These are phyloP conservation scores for Chlorophyllum brunneum DNA, from an alignment of 768 basidiomycete genomes.

Conservation along the genomic window DNA sequence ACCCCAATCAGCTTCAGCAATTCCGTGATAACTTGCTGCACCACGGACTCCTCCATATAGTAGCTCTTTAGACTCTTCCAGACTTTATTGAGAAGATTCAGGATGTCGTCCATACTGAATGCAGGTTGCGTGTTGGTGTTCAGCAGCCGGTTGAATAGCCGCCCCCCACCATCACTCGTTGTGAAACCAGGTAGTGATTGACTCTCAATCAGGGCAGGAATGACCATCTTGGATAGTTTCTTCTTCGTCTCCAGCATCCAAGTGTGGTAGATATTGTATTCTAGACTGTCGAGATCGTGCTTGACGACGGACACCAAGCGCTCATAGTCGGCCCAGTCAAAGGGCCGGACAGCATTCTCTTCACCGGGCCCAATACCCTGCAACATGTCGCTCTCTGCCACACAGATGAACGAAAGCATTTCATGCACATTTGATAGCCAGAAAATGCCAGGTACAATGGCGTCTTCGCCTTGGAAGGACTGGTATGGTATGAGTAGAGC, in stretches of 20 bases:
- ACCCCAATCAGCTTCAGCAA: constrained; percentile 94
- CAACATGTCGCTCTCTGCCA: constrained; percentile 98
- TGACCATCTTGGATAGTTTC: constrained; percentile 93
- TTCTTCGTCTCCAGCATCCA: constrained; percentile 99
- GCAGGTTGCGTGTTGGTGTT: constrained; percentile 84
- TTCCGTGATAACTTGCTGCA: constrained; percentile 94
- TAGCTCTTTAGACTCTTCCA: constrained; percentile 98
- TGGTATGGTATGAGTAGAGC: constrained; percentile 22
- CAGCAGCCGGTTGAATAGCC: constrained; percentile 90
- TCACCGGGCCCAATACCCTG: constrained; percentile 97
- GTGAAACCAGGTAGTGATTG: constrained; percentile 98
- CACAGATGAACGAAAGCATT: constrained; percentile 97
- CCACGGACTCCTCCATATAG: constrained; percentile 96
- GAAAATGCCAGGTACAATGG: constrained; percentile 94
- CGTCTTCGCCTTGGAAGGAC: constrained; percentile 92
- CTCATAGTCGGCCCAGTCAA: constrained; percentile 97
- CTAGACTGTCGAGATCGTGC: constrained; percentile 95
- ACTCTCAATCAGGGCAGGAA: constrained; percentile 97
- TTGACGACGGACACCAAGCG: constrained; percentile 96
- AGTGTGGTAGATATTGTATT: constrained; percentile 99
- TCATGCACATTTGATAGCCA: constrained; percentile 99
- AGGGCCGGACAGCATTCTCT: constrained; percentile 85
- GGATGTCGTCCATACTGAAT: constrained; percentile 97
- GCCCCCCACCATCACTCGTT: constrained; percentile 88
- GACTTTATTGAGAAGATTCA: constrained; percentile 95